These are phyloP conservation scores for Esteya vermicola DNA, from an alignment of 2,329 filamentous ascomycete genomes.

Conservation along the genomic window DNA sequence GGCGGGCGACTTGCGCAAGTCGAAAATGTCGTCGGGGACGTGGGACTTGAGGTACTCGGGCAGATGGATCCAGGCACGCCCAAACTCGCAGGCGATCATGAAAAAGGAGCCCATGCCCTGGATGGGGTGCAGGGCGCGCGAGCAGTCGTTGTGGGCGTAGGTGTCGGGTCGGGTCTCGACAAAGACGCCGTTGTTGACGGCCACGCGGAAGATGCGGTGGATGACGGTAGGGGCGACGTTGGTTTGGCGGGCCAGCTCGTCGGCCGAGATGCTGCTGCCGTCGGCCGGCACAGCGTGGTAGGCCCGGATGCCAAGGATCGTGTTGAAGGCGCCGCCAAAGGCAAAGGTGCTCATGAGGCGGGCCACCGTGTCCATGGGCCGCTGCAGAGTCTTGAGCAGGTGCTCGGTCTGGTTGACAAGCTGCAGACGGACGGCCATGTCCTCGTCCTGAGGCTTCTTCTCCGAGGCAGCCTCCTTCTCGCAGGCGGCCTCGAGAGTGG, in stretches of 20 bases:
- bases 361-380: neutral
- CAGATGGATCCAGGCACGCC: neutral
- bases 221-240: conserved; percentile 1
- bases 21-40: conserved; percentile 1
- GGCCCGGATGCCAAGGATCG: conserved; percentile 1
- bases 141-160: conserved; percentile 1
- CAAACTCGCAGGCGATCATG: neutral
- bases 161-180: conserved; percentile 1
- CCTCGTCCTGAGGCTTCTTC: too few species aligned
- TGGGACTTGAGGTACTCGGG: conserved; percentile 2
- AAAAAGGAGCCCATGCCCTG: conserved; percentile 1
- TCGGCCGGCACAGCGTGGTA: conserved; percentile 2
- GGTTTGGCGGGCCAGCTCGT: conserved; percentile 1
- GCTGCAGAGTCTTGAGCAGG: neutral
- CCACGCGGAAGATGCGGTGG: conserved; percentile 1
- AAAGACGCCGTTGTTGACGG: neutral
- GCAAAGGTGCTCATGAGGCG: neutral
- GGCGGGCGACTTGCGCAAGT: neutral
- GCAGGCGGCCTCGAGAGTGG: conserved; percentile 1
- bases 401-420: neutral
- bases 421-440: neutral
- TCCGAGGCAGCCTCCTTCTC: too few species aligned
- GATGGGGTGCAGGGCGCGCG: neutral
- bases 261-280: neutral
- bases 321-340: conserved; percentile 1